Conservation (phyloP, 768 basidiomycete species). For the Pisolithus sp. region DNA sequence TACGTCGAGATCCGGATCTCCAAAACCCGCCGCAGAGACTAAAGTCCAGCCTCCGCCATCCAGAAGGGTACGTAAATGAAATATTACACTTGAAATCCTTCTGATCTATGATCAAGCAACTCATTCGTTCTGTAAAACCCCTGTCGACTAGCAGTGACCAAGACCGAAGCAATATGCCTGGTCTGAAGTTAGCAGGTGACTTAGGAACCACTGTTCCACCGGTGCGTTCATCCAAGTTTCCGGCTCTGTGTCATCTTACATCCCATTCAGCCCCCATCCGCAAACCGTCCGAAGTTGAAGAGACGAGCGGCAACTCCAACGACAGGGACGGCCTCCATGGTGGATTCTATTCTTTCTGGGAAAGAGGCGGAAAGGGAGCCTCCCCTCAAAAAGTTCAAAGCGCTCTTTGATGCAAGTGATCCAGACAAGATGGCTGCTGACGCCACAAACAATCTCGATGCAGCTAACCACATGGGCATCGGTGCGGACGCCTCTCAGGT, state of each 20-base stretch:
- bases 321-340: conserved; percentile 10
- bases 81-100: not conserved
- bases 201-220: conserved; percentile 19
- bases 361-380: conserved; percentile 35
- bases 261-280: conserved; percentile 32
- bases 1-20: conserved; percentile 5
- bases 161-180: conserved; percentile 6
- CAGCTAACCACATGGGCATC: conserved; percentile 6
- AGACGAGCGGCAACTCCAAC: conserved; percentile 41
- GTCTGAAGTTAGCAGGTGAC: conserved; percentile 7
- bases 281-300: conserved; percentile 43
- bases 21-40: conserved; percentile 18
- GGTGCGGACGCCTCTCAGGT: conserved; percentile 10
- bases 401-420: conserved; percentile 61
- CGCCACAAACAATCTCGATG: conserved; percentile 10
- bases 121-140: conserved; percentile 18
- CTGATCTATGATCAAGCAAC: conserved; percentile 11
- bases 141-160: conserved; percentile 8
- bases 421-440: conserved; percentile 37
- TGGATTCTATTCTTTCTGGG: conserved; percentile 10
- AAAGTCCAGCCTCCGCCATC: conserved; percentile 17
- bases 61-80: conserved; percentile 24
- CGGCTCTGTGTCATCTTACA: not conserved
- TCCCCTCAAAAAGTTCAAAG: conserved; percentile 63
- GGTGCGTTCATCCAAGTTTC: conserved; percentile 7